phyloP scores from a whole-genome alignment of 345 rosid species.

The Microthlaspi erraticum region DNA sequence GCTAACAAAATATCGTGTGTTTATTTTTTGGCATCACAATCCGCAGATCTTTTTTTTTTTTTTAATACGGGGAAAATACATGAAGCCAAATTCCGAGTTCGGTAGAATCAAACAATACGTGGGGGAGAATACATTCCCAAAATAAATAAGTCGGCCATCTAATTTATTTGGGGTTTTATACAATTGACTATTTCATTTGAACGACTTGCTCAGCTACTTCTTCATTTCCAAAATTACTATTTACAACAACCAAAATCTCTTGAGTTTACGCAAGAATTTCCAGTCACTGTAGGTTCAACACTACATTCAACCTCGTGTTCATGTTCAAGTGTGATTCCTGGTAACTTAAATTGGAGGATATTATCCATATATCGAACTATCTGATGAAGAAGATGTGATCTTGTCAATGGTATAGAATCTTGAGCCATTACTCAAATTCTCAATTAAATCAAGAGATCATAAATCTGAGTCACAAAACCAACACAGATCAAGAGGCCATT shows the following conservation, averaged over 20 bases:
- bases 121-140: background rate
- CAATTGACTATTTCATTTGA: no score
- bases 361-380: background rate
- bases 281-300: no score
- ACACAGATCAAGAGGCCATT: background rate
- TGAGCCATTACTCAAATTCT: slow-evolving; percentile 1
- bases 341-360: background rate
- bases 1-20: slow-evolving; percentile 7
- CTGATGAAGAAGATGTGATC: slow-evolving; percentile 3
- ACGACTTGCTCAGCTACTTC: no score
- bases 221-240: no score
- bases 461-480: background rate
- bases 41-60: background rate
- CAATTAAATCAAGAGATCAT: background rate
- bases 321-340: background rate
- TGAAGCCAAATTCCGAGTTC: background rate
- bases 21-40: background rate
- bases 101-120: background rate
- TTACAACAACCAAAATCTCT: no score
- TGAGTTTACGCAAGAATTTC: no score
- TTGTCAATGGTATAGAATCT: background rate
- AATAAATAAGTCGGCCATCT: background rate
- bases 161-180: no score
- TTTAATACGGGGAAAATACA: background rate
- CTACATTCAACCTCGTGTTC: background rate